Evolutionary conservation across 2,329 filamentous ascomycete species (phyloP), one percentile per base, ranked within the genome.

Genomic region (Neonectria neomacrospora): DNA sequence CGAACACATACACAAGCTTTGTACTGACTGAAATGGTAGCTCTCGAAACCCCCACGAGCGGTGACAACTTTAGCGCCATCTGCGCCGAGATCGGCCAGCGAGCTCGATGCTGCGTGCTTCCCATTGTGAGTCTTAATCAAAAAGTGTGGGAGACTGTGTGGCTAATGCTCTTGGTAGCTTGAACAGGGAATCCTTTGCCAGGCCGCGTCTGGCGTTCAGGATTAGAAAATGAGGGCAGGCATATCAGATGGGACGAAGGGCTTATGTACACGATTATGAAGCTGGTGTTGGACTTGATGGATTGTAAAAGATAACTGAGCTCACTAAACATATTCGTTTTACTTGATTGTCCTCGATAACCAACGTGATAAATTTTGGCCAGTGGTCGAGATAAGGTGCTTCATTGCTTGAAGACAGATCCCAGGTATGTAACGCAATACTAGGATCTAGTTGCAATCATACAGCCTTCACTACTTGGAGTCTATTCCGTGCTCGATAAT

Each of bases 81-180:
- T 87, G 85, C 71, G 56, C 84, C 2, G 78, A 69, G 5, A 78
- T 80, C 5, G 85, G 85, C 54, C 85, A 87, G 77, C 82, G 82
- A 64, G 85, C 85, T 60, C 84, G 84, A 69, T 88, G 86, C 82
- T 89, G 86, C 67, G 74, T 83, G 12, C 67, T 88, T 18, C 86
- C 86, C 8, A 80, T 88, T 9, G 71, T 71, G 42, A 59, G 70
- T 67, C 12, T 8, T 20, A 7, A 9, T n/a, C 11, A 3, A 1
- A 5, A 0, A n/a, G 8, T 2, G 1, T 2, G 1, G 5, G 0
- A 3, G 8, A 9, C 0, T 7, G n/a, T 12, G 12, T 37, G 10
- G 10, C 9, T 5, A 10, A 7, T 16, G 0, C n/a, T 5, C 1
- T 1, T 6, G 2, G 3, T 3, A 71, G 69, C 69, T 80, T 63